Evolutionary conservation across 805 yeast genomes (phyloP).

Genomic region (Kluyveromyces dobzhanskii): DNA sequence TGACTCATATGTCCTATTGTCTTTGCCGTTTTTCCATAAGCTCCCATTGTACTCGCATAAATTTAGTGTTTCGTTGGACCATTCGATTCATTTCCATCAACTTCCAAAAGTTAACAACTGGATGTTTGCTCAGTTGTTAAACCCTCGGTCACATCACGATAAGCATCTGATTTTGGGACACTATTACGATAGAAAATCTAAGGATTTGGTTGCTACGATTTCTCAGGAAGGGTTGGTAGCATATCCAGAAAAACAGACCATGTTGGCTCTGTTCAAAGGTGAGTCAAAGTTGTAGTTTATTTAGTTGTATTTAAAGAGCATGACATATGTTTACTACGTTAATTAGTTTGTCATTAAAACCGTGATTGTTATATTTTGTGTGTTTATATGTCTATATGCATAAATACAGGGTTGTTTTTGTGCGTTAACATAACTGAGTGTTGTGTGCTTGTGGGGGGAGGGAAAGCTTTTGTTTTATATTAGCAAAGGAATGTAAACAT

Average conservation of each 20-base stretch:
- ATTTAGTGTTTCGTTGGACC: conserved; percentile 57
- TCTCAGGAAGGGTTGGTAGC: conserved; percentile 54
- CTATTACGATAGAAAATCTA: conserved; percentile 39
- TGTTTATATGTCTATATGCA: too few species aligned
- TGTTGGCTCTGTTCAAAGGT: neutral
- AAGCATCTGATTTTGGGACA: conserved; percentile 53
- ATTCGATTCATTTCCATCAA: conserved; percentile 57
- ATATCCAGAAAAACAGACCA: conserved; percentile 9
- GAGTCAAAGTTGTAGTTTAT: neutral
- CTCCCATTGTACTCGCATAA: conserved; percentile 38
- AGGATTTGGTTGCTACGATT: conserved; percentile 48
- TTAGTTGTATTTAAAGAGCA: too few species aligned
- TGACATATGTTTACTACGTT: too few species aligned
- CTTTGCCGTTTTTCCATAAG: conserved; percentile 44
- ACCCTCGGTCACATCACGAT: conserved; percentile 42
- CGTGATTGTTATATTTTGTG: too few species aligned
- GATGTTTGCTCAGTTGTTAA: conserved; percentile 41
- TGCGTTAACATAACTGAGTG: too few species aligned
- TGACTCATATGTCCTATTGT: conserved; percentile 46
- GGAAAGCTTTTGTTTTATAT: too few species aligned
- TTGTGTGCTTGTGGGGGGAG: too few species aligned
- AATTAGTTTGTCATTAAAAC: too few species aligned
- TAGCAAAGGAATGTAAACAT: neutral
- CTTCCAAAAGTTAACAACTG: conserved; percentile 38
- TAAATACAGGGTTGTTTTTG: too few species aligned